Conservation (phyloP, 192 early-diverging fungal genomes). For the Entomortierella chlamydospora region DNA sequence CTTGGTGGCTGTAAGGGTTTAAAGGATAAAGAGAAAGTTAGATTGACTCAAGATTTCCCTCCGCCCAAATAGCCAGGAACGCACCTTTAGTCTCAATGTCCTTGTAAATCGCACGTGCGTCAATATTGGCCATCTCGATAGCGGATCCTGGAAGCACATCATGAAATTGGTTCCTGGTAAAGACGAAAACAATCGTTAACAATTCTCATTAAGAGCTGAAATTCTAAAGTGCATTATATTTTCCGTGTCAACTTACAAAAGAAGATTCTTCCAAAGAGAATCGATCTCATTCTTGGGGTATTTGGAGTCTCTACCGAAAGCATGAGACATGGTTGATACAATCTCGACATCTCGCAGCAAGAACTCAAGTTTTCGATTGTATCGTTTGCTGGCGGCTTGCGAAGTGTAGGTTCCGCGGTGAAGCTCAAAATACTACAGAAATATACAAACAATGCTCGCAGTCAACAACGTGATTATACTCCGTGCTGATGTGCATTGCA, state of each 20-base stretch:
- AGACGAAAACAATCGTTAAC: background rate
- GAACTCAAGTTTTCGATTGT: constrained; percentile 88
- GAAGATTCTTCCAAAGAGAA: constrained; percentile 88
- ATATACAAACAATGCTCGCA: constrained; percentile 5
- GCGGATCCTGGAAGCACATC: constrained; percentile 94
- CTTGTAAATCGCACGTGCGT: constrained; percentile 72
- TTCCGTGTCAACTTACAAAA: constrained; percentile 78
- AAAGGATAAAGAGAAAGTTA: constrained; percentile 35
- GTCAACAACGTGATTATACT: background rate
- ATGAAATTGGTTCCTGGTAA: constrained; percentile 90
- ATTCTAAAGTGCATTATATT: too few species aligned
- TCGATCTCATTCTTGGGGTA: constrained; percentile 86
- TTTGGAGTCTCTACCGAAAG: constrained; percentile 16
- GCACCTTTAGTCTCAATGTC: constrained; percentile 42
- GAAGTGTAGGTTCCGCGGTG: constrained; percentile 98
- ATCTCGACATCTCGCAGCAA: constrained; percentile 89
- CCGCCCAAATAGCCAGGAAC: too few species aligned
- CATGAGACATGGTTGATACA: constrained; percentile 58
- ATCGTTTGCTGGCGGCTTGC: constrained; percentile 86
- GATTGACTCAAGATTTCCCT: background rate
- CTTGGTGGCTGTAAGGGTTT: constrained; percentile 52
- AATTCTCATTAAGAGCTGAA: background rate
- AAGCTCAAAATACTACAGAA: constrained; percentile 90
- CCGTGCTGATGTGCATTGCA: too few species aligned
- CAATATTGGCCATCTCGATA: constrained; percentile 92